A percentile compares a stretch with the other conserved stretches of the same genome.
Conservation (phyloP, 1,284 basidiomycete genomes). For the Entoloma clypeatum region DNA sequence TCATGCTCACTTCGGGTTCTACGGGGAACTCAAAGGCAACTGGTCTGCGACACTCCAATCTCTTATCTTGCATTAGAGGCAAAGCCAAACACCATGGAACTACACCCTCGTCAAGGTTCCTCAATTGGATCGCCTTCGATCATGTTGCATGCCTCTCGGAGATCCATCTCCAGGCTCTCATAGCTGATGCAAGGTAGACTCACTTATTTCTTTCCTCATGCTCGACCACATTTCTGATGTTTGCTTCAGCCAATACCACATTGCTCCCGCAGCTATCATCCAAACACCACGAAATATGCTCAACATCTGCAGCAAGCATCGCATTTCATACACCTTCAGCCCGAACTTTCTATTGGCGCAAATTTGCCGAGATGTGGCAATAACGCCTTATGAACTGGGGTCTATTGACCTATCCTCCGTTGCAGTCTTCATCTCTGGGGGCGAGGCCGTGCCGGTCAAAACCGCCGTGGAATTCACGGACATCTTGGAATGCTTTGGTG, state of each 20-base stretch:
- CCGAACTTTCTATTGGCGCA: constrained; percentile 44
- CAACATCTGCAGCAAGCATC: constrained; percentile 17
- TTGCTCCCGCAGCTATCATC: constrained; percentile 21
- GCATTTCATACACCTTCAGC: constrained; percentile 32
- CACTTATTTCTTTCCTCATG: not conserved
- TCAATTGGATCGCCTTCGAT: constrained; percentile 27
- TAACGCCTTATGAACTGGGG: constrained; percentile 18
- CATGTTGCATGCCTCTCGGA: constrained; percentile 25
- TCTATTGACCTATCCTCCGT: constrained; percentile 30
- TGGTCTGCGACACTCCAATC: constrained; percentile 18
- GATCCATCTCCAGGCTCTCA: constrained; percentile 21
- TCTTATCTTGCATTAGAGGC: constrained; percentile 17
- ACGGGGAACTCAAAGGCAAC: constrained; percentile 22
- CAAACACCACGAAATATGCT: constrained; percentile 21
- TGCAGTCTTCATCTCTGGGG: constrained; percentile 32
- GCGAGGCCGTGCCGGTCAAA: constrained; percentile 38
- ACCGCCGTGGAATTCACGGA: constrained; percentile 35
- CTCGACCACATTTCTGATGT: not conserved
- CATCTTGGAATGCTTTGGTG: constrained; percentile 30
- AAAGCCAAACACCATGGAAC: constrained; percentile 20
- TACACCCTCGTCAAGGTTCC: constrained; percentile 19
- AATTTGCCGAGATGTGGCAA: constrained; percentile 31
- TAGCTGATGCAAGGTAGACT: constrained; percentile 18
- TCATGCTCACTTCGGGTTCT: constrained; percentile 21
- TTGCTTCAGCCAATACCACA: constrained; percentile 20